phyloP scores from a whole-genome alignment of 176 grass and related monocot genomes.

The Triticum urartu region DNA sequence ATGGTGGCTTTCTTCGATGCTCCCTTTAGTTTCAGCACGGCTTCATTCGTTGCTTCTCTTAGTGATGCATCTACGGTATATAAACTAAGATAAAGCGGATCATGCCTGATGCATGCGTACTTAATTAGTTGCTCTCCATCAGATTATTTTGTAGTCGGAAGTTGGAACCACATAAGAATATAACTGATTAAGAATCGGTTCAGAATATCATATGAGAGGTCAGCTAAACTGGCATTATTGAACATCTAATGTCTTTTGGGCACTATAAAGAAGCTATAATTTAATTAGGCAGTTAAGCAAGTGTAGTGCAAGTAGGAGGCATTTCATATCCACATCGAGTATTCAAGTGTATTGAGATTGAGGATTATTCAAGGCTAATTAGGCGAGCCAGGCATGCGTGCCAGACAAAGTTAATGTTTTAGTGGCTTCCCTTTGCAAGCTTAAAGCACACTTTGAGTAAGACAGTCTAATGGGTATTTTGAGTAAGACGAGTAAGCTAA shows the following conservation, averaged over 20 bases:
- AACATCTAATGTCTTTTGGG: background rate
- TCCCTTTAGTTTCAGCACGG: background rate
- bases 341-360: background rate
- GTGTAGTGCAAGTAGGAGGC: background rate
- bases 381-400: background rate
- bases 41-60: conserved; percentile 50
- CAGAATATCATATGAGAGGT: conserved; percentile 14
- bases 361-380: no score
- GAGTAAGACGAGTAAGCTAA: background rate
- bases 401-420: background rate
- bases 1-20: conserved; percentile 18
- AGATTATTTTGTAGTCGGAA: conserved; percentile 7
- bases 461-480: no score
- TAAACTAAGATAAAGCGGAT: background rate
- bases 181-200: background rate
- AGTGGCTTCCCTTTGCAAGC: background rate
- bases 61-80: background rate
- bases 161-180: conserved; percentile 10
- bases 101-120: background rate
- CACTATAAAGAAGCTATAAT: background rate
- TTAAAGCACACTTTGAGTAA: background rate
- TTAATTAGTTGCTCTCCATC: background rate
- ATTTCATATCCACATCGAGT: background rate
- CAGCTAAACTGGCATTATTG: background rate
- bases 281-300: background rate